phyloP scores from a whole-genome alignment of 495 filamentous ascomycete genomes.

The Pyrenula massariospora region DNA sequence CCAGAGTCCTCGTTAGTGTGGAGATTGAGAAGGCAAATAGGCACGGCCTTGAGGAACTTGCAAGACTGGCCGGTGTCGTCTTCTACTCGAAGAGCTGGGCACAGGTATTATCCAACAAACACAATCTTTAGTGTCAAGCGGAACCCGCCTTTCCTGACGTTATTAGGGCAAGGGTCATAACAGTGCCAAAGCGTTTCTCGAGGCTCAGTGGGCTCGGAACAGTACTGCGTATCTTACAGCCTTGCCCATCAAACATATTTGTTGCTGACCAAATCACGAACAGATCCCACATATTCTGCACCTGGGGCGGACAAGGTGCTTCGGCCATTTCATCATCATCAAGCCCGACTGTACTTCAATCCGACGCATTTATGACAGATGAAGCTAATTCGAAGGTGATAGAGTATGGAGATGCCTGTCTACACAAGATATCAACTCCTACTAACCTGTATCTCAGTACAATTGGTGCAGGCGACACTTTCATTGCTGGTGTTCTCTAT shows the following conservation, averaged over 20 bases:
- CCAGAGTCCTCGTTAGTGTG: conserved; percentile 45
- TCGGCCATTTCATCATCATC: conserved; percentile 21
- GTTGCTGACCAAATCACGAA: conserved; percentile 4
- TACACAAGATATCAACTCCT: not conserved
- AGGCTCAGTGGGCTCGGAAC: conserved; percentile 26
- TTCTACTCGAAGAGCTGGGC: conserved; percentile 66
- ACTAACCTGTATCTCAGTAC: conserved; percentile 30
- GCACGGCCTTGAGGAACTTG: conserved; percentile 46
- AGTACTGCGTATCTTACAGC: conserved; percentile 29
- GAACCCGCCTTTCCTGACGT: conserved; percentile 3
- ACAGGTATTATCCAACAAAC: conserved; percentile 28
- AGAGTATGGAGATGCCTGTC: conserved; percentile 38
- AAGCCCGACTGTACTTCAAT: not conserved
- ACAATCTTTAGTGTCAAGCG: conserved; percentile 3
- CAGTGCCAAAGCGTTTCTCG: conserved; percentile 37
- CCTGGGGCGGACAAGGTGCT: conserved; percentile 56
- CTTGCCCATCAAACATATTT: not conserved
- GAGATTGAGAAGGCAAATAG: conserved; percentile 60
- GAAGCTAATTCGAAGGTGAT: conserved; percentile 27
- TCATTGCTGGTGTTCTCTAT: conserved; percentile 61
- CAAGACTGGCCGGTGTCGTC: conserved; percentile 51
- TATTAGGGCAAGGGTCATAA: conserved; percentile 33
- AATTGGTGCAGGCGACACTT: conserved; percentile 64
- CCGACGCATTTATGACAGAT: not conserved
- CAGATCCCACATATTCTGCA: conserved; percentile 50